Percentiles rank a stretch among this genome's conserved stretches.
phyloP scores from a whole-genome alignment of 768 basidiomycete genomes.

The Gyrodon lividus region DNA sequence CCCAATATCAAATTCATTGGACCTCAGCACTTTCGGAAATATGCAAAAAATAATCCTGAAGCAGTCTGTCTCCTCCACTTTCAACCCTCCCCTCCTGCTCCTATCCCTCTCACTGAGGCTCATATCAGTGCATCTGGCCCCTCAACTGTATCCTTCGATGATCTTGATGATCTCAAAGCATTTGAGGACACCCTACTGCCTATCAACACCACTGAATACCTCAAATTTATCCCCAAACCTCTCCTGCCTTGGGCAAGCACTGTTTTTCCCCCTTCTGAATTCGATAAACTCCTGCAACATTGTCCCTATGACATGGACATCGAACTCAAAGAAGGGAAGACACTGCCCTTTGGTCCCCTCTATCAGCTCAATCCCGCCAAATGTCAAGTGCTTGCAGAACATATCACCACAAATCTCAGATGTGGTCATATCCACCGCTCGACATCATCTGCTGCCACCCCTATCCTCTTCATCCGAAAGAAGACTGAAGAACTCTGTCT shows the following conservation, averaged over 20 bases:
- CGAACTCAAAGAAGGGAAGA: conserved; percentile 28
- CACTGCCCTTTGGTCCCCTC: conserved; percentile 29
- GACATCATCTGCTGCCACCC: conserved; percentile 30
- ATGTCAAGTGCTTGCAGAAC: conserved; percentile 32
- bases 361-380: conserved; percentile 36
- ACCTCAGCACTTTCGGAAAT: neutral
- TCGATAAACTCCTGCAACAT: conserved; percentile 30
- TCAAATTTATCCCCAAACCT: conserved; percentile 24
- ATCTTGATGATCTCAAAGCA: neutral
- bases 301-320: conserved; percentile 37
- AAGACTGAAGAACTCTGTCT: conserved; percentile 30
- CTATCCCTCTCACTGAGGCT: neutral
- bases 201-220: neutral
- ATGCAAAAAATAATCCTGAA: neutral
- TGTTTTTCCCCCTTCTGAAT: conserved; percentile 26
- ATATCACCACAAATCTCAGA: conserved; percentile 35
- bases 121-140: neutral
- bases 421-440: conserved; percentile 19
- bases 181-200: too few species aligned
- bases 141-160: neutral
- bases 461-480: conserved; percentile 34
- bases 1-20: conserved; percentile 1
- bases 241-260: conserved; percentile 27
- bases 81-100: neutral
- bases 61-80: neutral